Evolutionary conservation across 805 yeast genomes (phyloP), one percentile per base, ranked within the genome.

Genomic region (Monosporozyma servazzii): DNA sequence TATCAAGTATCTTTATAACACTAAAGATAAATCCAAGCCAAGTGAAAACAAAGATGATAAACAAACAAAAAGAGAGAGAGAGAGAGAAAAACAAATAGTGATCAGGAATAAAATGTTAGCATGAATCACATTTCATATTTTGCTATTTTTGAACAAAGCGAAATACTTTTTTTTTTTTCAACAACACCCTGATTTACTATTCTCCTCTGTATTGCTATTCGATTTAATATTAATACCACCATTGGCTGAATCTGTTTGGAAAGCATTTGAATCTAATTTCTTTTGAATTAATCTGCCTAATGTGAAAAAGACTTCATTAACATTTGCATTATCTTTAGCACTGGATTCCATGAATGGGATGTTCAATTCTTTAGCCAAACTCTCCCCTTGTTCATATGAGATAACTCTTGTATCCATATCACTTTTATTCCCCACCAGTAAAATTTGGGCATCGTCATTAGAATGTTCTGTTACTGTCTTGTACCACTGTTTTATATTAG

Each of bases 381-480:
- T 80, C 66, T 86, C 88, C 62, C 98, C 99, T 70, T 91, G 96
- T 64, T 91, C 96, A 52, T 79, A 76, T 23, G 90, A 75, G 10
- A 93, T 95, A 51, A 85, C 90, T 71, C 99, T 83, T 58, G 86
- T 79, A 49, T 78, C 82, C 72, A 90, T 93, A 65, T 93, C 99
- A 68, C 86, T 84, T 75, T 93, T 93, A 77, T 93, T 93, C 57
- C 97, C 99, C 15, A 93, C 97, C 58, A 93, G 75, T 65, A 91
- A 83, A 65, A 93, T 76, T 70, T 89, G 96, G 11, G 96, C 96
- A 64, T 90, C 96, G 57, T 90, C 98, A 61, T 85, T 86, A 42
- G 98, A 98, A 63, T 93, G 96, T 68, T 90, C 96, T 66, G 88
- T 86, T 46, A 93, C 97, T n/a, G 97, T 91, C 62, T 86, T 82